A percentile compares a stretch with the other conserved stretches of the same genome.
phyloP scores from a whole-genome alignment of 2,329 filamentous ascomycete genomes.

The Cercospora beticola region DNA sequence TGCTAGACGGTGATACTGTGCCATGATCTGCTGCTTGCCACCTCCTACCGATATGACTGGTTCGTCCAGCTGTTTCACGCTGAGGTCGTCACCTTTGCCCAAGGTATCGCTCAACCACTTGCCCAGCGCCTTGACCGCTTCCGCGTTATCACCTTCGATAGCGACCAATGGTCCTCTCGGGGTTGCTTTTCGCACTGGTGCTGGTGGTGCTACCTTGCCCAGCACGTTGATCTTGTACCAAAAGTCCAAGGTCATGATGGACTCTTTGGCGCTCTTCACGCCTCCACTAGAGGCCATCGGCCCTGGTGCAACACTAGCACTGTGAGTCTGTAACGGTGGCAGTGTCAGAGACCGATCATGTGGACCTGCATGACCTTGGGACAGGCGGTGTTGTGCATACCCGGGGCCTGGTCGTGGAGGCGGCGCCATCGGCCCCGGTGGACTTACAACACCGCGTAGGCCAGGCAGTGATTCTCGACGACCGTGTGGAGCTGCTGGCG shows the following conservation, averaged over 20 bases:
- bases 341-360: constrained; percentile 54
- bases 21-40: constrained; percentile 38
- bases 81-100: constrained; percentile 53
- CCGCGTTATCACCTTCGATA: constrained; percentile 70
- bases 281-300: constrained; percentile 20
- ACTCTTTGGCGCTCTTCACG: constrained; percentile 45
- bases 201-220: constrained; percentile 70
- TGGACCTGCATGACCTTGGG: constrained; percentile 30
- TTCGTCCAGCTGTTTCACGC: constrained; percentile 52
- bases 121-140: constrained; percentile 65
- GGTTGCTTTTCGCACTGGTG: constrained; percentile 44
- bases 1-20: constrained; percentile 60
- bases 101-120: constrained; percentile 60
- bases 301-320: constrained; percentile 21
- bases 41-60: constrained; percentile 44
- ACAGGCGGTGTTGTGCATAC: constrained; percentile 38
- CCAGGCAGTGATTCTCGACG: constrained; percentile 47
- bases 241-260: constrained; percentile 74
- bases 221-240: constrained; percentile 75
- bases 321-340: constrained; percentile 53
- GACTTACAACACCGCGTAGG: constrained; percentile 32
- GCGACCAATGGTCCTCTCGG: constrained; percentile 76
- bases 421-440: constrained; percentile 52
- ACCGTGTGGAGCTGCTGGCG: constrained; percentile 37
- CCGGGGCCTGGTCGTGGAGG: constrained; percentile 51